Base-by-base conservation (phyloP, 228 moss, liverwort and hornwort species). In the Sphagnum magellanicum region DNA sequence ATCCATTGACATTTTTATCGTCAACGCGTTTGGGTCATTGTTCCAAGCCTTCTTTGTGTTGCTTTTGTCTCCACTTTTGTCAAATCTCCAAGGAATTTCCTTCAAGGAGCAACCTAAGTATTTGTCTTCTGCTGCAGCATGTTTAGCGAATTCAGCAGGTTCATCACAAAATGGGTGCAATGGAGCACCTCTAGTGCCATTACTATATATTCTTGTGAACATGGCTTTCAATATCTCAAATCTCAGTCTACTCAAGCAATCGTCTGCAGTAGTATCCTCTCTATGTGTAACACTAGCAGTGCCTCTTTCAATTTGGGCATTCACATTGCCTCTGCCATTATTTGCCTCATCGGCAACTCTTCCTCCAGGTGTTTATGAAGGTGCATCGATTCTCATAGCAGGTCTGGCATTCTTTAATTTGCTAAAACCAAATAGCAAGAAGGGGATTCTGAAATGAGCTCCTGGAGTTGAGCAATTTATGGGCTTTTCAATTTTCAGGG, bases 251-350 rank as follows among this genome's bases (percentile, higher is more conserved):
- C 77, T 97, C 76, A 97, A 97, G 71, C 75, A 79, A 64, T 90
- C 93, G 11, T 97, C 96, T 63, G 96, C 96, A 15, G 85, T 97
- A 73, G 81, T 97, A 13, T 84, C 96, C 50, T 93, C 93, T 61
- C 81, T 97, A 5, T 84, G 86, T 67, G 73, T 70, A 48, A 95
- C 95, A 8, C 67, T 81, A 59, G 74, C 95, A 67, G 92, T 95
- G 58, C 95, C 95, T 65, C 85, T 95, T 50, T 77, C 95, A 4
- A 92, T 95, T 52, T 92, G 72, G 75, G 90, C 85, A 0, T 95
- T 95, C 75, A 89, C 95, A 62, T 78, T 95, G 52, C 92, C 88
- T 1, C 90, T 92, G 78, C 95, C 95, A 7, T 85, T 85, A 63
- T 74, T 95, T 0, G 95, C 90, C 50, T 66, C 72, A 68, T 87